These are phyloP conservation scores for Rhazya stricta DNA, from an alignment of 257 asterid species.

Conservation along the genomic window DNA sequence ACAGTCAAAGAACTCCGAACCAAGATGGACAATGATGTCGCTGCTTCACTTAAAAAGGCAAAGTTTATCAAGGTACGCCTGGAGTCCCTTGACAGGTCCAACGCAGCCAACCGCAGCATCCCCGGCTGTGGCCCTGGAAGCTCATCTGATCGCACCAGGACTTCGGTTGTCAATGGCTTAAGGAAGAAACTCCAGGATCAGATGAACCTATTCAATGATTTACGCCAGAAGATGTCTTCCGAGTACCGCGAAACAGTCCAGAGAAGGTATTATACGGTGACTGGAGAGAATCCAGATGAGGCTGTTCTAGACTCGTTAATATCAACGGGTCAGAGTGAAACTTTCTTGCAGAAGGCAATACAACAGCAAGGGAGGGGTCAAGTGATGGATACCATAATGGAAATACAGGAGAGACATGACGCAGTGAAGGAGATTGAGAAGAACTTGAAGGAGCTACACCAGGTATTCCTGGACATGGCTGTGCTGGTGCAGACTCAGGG, in stretches of 20 bases:
- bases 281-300: constrained; percentile 45
- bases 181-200: constrained; percentile 39
- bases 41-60: constrained; percentile 29
- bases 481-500: constrained; percentile 39
- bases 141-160: constrained; percentile 38
- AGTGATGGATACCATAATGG: constrained; percentile 43
- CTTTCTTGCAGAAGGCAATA: constrained; percentile 44
- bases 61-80: constrained; percentile 35
- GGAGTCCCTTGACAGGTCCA: constrained; percentile 36
- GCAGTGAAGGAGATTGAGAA: constrained; percentile 45
- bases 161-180: constrained; percentile 39
- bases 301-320: constrained; percentile 28
- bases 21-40: constrained; percentile 38
- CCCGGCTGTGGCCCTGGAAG: constrained; percentile 46
- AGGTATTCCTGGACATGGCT: constrained; percentile 42
- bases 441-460: constrained; percentile 39
- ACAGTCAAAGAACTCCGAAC: constrained; percentile 34
- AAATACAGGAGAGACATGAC: constrained; percentile 48
- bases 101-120: constrained; percentile 31
- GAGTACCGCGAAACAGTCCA: constrained; percentile 44
- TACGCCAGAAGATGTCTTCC: constrained; percentile 34
- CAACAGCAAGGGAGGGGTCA: constrained; percentile 48
- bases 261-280: constrained; percentile 38
- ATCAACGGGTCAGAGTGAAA: constrained; percentile 38
- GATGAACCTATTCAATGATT: constrained; percentile 38